A percentile compares a stretch with the other conserved stretches of the same genome.
These are phyloP conservation scores for Entelexis sorbosivorans DNA, from an alignment of 1,139 yeast genomes.

Conservation along the genomic window DNA sequence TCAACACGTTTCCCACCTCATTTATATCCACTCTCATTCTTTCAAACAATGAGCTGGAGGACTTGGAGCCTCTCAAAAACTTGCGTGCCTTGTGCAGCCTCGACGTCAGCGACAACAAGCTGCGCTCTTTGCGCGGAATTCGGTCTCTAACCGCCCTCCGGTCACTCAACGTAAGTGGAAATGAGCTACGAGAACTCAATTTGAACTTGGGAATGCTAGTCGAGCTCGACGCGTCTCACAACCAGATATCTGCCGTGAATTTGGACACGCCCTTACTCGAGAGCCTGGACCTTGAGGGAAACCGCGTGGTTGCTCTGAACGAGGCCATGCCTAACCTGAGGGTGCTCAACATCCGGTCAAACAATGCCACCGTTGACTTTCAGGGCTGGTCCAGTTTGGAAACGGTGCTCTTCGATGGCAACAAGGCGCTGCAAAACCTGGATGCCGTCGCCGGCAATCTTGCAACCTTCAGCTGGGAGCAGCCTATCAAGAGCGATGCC, in stretches of 20 bases:
- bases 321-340: slow-evolving; percentile 20
- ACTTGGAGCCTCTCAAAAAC: slow-evolving; percentile 18
- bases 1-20: slow-evolving; percentile 20
- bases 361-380: slow-evolving; percentile 20
- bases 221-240: slow-evolving; percentile 21
- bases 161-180: slow-evolving; percentile 18
- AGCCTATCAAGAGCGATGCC: background rate
- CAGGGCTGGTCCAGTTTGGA: slow-evolving; percentile 21
- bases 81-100: slow-evolving; percentile 21
- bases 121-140: slow-evolving; percentile 19
- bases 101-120: slow-evolving; percentile 20
- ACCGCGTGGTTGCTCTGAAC: slow-evolving; percentile 14
- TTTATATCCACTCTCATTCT: slow-evolving; percentile 21
- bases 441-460: slow-evolving; percentile 15
- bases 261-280: slow-evolving; percentile 21
- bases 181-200: slow-evolving; percentile 17
- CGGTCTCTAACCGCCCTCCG: slow-evolving; percentile 20
- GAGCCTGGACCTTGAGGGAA: slow-evolving; percentile 19
- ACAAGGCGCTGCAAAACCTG: slow-evolving; percentile 13
- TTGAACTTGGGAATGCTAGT: slow-evolving; percentile 16
- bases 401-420: slow-evolving; percentile 23
- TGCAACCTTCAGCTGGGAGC: slow-evolving; percentile 20
- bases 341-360: slow-evolving; percentile 18
- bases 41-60: slow-evolving; percentile 17
- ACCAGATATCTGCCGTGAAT: slow-evolving; percentile 16